Conservation (phyloP, 768 basidiomycete genomes). For the Pleurotus eryngii region DNA sequence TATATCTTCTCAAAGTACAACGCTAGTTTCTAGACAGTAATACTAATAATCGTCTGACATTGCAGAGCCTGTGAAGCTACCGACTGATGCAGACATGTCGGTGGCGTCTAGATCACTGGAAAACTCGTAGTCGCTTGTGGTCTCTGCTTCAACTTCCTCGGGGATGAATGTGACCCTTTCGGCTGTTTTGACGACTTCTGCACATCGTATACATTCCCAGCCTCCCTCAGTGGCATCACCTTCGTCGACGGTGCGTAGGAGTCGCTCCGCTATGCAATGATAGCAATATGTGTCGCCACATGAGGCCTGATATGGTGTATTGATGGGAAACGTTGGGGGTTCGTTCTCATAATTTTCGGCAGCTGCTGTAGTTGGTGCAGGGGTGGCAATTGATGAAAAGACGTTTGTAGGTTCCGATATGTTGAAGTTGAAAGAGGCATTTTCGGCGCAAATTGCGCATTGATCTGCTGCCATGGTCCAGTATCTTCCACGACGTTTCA, state of each 20-base stretch:
- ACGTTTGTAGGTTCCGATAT: constrained; percentile 50
- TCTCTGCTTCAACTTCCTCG: constrained; percentile 37
- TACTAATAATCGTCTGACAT: constrained; percentile 31
- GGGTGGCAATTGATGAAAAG: constrained; percentile 35
- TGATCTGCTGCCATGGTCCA: constrained; percentile 66
- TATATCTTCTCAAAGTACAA: neutral
- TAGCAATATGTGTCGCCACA: constrained; percentile 93
- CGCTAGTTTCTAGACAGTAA: neutral
- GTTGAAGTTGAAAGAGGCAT: constrained; percentile 59
- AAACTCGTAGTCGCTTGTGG: constrained; percentile 58
- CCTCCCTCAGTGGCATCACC: constrained; percentile 56
- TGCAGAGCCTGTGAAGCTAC: constrained; percentile 46
- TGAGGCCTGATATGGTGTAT: constrained; percentile 79
- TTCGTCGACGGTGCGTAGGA: constrained; percentile 72
- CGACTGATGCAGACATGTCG: constrained; percentile 55
- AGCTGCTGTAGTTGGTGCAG: constrained; percentile 15
- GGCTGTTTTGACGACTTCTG: constrained; percentile 55
- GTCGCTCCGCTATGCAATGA: constrained; percentile 81
- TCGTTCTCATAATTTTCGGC: constrained; percentile 30
- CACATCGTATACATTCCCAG: constrained; percentile 91
- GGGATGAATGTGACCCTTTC: constrained; percentile 43
- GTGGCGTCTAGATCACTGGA: constrained; percentile 50
- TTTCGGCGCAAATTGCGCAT: constrained; percentile 90
- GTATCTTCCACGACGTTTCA: constrained; percentile 52
- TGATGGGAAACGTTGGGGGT: constrained; percentile 61